These are phyloP conservation scores for Saturnispora hagleri DNA, from an alignment of 805 yeast species.

Conservation along the genomic window DNA sequence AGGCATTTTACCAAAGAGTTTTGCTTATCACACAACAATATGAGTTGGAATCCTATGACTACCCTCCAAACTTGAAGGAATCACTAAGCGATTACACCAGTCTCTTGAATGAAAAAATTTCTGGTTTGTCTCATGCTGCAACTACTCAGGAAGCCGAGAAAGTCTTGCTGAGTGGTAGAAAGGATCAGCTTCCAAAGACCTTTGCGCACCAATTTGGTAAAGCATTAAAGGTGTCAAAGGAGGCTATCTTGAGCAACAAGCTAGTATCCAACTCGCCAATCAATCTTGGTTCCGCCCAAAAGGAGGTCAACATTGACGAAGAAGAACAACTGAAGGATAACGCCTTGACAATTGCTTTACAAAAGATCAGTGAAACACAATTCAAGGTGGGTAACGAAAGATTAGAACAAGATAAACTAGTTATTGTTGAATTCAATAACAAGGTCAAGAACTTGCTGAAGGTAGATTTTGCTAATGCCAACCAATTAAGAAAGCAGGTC, in stretches of 20 bases:
- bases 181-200: slow-evolving; percentile 49
- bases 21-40: slow-evolving; percentile 51
- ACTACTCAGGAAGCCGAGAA: slow-evolving; percentile 61
- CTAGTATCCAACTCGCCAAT: slow-evolving; percentile 8
- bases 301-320: background rate
- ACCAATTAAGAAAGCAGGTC: slow-evolving; percentile 55
- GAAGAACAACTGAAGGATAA: slow-evolving; percentile 12
- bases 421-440: slow-evolving; percentile 49
- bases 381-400: slow-evolving; percentile 58
- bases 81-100: slow-evolving; percentile 54
- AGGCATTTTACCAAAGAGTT: slow-evolving; percentile 46
- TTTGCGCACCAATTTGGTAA: slow-evolving; percentile 62
- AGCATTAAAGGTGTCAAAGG: slow-evolving; percentile 43
- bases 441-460: slow-evolving; percentile 45
- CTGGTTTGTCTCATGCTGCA: slow-evolving; percentile 52
- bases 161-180: slow-evolving; percentile 32
- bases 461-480: slow-evolving; percentile 51
- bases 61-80: slow-evolving; percentile 71
- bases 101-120: slow-evolving; percentile 44
- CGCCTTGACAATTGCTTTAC: slow-evolving; percentile 45
- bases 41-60: slow-evolving; percentile 69
- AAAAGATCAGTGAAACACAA: slow-evolving; percentile 47
- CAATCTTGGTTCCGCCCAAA: background rate
- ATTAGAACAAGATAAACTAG: slow-evolving; percentile 57
- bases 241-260: slow-evolving; percentile 26